Evolutionary conservation across 75 land plant genomes (phyloP).

Genomic region (Adiantum capillusveneris): DNA sequence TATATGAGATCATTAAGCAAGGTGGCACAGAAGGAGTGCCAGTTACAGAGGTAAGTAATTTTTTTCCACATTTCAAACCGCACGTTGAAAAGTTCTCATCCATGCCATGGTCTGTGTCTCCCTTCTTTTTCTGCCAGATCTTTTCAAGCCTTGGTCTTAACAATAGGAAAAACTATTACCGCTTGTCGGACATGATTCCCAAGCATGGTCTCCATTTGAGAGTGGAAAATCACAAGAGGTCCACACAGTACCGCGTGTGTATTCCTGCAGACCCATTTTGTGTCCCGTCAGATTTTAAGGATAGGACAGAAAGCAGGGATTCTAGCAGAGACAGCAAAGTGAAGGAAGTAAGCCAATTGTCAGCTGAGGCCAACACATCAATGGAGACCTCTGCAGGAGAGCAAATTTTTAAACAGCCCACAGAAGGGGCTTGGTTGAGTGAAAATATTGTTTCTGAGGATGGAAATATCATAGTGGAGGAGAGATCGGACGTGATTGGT

Average conservation of each 20-base stretch:
- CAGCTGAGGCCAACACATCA: too few relatives aligned
- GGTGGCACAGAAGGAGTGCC: conserved; percentile 68
- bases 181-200: conserved; percentile 46
- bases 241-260: conserved; percentile 56
- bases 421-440: too few relatives aligned
- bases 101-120: too few relatives aligned
- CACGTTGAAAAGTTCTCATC: too few relatives aligned
- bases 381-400: too few relatives aligned
- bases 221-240: conserved; percentile 58
- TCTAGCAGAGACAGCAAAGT: too few relatives aligned
- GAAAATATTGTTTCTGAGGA: not conserved
- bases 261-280: conserved; percentile 18
- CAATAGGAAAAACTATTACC: conserved; percentile 53
- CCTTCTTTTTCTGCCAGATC: conserved; percentile 49
- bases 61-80: too few relatives aligned
- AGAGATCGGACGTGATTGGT: not conserved
- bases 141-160: conserved; percentile 68
- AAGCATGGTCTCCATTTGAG: conserved; percentile 56
- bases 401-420: too few relatives aligned
- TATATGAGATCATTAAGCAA: conserved; percentile 75
- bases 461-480: not conserved
- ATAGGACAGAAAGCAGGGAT: too few relatives aligned
- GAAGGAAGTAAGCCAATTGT: too few relatives aligned
- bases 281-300: too few relatives aligned
- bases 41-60: conserved; percentile 41